Evolutionary conservation across 164 flowering plant species (phyloP).

Genomic region (Annona squamosa): DNA sequence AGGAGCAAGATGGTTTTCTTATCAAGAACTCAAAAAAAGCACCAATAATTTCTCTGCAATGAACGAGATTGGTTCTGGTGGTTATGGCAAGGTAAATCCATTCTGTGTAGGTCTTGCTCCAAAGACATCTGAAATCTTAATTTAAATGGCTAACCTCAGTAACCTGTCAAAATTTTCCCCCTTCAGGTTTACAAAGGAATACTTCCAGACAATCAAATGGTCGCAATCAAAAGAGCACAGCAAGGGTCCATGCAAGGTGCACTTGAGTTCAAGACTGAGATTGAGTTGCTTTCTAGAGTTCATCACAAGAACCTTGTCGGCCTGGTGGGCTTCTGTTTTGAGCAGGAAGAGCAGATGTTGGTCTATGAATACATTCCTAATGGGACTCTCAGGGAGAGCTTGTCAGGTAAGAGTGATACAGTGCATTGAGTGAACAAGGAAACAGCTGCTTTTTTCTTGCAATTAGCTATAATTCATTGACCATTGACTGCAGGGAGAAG

Average conservation of each 20-base stretch:
- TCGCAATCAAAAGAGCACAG: conserved; percentile 73
- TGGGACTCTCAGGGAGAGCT: conserved; percentile 54
- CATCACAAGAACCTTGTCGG: conserved; percentile 74
- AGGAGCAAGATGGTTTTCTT: conserved; percentile 80
- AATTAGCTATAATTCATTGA: not conserved
- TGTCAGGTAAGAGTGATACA: conserved; percentile 34
- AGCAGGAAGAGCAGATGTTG: conserved; percentile 73
- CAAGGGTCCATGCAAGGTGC: conserved; percentile 77
- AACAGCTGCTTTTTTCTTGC: not conserved
- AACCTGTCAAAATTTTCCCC: not conserved
- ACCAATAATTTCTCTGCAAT: conserved; percentile 49
- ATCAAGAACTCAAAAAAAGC: conserved; percentile 60
- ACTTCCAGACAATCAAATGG: conserved; percentile 38
- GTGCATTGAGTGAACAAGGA: not conserved
- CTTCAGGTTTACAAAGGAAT: conserved; percentile 57
- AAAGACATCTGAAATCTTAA: not conserved
- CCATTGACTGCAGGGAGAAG: conserved; percentile 41
- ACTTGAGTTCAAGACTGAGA: conserved; percentile 69
- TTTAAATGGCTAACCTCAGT: not conserved
- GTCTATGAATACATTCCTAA: conserved; percentile 65
- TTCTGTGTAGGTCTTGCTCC: not conserved
- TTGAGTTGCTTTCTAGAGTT: conserved; percentile 68
- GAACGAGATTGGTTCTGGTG: conserved; percentile 68
- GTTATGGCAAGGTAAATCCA: conserved; percentile 60
- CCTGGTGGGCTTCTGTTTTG: conserved; percentile 67